These are phyloP conservation scores for Kentomonas sorsogonicus DNA, from an alignment of 208 protist species.

Conservation along the genomic window DNA sequence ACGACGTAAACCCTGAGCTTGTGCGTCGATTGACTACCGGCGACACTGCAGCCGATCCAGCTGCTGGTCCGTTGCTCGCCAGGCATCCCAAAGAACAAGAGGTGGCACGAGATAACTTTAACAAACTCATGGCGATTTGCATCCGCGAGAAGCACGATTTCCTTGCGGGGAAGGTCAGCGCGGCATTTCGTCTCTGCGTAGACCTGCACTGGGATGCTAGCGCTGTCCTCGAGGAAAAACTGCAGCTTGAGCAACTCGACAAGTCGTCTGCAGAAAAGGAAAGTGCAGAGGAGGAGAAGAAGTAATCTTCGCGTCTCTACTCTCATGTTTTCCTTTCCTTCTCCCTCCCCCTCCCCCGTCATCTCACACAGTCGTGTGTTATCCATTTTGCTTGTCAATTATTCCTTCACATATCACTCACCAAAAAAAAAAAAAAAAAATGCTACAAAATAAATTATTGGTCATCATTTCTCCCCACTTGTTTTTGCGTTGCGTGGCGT, in stretches of 20 bases:
- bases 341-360: neutral
- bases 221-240: conserved; percentile 7
- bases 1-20: no score
- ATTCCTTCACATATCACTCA: neutral
- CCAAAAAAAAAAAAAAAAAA: conserved; percentile 10
- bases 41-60: conserved; percentile 53
- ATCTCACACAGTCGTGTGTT: neutral
- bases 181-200: conserved; percentile 69
- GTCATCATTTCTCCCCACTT: conserved; percentile 8
- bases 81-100: conserved; percentile 22
- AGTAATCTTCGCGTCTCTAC: neutral
- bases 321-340: conserved; percentile 14
- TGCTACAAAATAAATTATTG: neutral
- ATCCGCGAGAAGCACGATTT: conserved; percentile 54
- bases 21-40: no score
- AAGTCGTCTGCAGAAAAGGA: conserved; percentile 9
- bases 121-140: conserved; percentile 53
- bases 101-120: conserved; percentile 54
- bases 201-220: conserved; percentile 56
- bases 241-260: neutral
- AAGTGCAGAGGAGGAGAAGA: neutral
- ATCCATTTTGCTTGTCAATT: neutral
- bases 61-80: conserved; percentile 45
- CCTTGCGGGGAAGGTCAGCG: conserved; percentile 74
- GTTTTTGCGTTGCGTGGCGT: neutral